These are phyloP conservation scores for Fremontodendron californicum DNA, from an alignment of 345 rosid species.

Conservation along the genomic window DNA sequence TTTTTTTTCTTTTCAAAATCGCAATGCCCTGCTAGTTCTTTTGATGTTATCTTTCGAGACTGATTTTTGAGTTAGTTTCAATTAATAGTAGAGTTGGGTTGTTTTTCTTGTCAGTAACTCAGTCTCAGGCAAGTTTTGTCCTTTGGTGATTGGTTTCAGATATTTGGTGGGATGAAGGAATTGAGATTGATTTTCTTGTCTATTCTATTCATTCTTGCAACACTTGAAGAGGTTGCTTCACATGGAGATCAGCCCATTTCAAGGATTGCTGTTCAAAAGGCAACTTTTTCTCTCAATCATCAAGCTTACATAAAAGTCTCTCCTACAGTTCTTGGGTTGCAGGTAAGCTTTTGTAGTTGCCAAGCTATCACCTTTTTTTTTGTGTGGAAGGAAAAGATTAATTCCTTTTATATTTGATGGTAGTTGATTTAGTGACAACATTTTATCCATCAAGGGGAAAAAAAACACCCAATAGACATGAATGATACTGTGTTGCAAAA, in stretches of 20 bases:
- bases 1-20: background rate
- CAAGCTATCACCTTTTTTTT: background rate
- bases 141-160: conserved; percentile 8
- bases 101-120: background rate
- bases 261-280: conserved; percentile 41
- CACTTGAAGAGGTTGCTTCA: conserved; percentile 37
- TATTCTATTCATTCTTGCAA: conserved; percentile 33
- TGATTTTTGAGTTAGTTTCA: background rate
- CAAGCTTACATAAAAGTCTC: conserved; percentile 46
- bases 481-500: no score
- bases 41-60: background rate
- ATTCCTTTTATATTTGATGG: background rate
- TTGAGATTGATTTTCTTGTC: conserved; percentile 23
- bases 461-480: background rate
- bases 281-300: conserved; percentile 28
- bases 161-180: conserved; percentile 20
- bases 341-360: conserved; percentile 24
- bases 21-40: background rate
- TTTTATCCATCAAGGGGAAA: background rate
- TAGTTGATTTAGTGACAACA: background rate
- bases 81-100: background rate
- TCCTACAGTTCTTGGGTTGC: conserved; percentile 48
- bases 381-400: background rate
- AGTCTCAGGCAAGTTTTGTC: background rate
- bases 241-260: conserved; percentile 60